Evolutionary conservation across 2,329 filamentous ascomycete species (phyloP).

Genomic region (Paracorniculantispora psalliotae): DNA sequence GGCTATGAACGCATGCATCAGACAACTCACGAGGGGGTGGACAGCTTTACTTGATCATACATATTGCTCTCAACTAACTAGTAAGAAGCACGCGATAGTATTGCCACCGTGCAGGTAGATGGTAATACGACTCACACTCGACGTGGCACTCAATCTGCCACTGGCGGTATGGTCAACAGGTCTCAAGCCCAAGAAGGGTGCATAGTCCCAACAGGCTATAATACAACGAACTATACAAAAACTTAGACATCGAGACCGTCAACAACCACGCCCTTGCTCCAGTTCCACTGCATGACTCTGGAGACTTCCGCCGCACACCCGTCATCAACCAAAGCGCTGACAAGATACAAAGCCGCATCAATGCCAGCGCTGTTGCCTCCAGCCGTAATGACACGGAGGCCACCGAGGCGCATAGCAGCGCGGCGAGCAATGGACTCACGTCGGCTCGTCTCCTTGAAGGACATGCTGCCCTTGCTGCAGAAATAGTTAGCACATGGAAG

Average conservation of each 20-base stretch:
- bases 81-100: neutral
- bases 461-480: constrained; percentile 74
- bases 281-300: constrained; percentile 72
- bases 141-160: constrained; percentile 8
- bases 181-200: constrained; percentile 4
- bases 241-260: constrained; percentile 76
- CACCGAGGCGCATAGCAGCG: constrained; percentile 66
- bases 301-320: constrained; percentile 72
- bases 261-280: constrained; percentile 80
- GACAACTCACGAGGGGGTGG: neutral
- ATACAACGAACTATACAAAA: constrained; percentile 10
- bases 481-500: constrained; percentile 18
- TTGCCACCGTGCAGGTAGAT: neutral
- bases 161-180: constrained; percentile 8
- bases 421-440: constrained; percentile 78
- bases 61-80: constrained; percentile 7
- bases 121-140: constrained; percentile 2
- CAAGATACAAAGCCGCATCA: constrained; percentile 79
- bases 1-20: constrained; percentile 1
- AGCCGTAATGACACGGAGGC: constrained; percentile 70
- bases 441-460: constrained; percentile 70
- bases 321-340: constrained; percentile 75
- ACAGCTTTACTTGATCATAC: constrained; percentile 3
- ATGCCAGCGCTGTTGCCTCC: constrained; percentile 75
- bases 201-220: constrained; percentile 14